Base-by-base conservation (phyloP, 1,284 basidiomycete species). In the Ceraceosorus guamensis region DNA sequence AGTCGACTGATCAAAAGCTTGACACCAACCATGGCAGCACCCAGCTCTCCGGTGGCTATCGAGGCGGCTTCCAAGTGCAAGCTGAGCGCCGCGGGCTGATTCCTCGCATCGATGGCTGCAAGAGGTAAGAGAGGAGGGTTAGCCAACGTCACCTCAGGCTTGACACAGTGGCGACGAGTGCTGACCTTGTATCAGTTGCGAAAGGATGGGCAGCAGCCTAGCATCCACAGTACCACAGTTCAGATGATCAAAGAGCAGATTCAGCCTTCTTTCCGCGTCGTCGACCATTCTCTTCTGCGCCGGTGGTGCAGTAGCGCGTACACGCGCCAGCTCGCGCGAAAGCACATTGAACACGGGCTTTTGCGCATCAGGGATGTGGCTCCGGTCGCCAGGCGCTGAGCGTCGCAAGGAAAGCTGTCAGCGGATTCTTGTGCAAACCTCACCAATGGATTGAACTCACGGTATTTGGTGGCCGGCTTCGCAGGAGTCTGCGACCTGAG, bases 261-360 rank as follows among this genome's bases (percentile, higher is more conserved):
- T 91, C 71, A 95, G 81, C 32, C 92, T 82, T 31, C 89, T 83
- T 73, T 95, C 91, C 2, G 91, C 83, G 71, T 96, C 92, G 59
- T 91, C 89, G 0, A 86, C 84, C 67, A 92, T 82, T 37, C 88
- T 85, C 77, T 86, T 88, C 79, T 92, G 86, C 65, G 86, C 83
- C 6, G 87, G 83, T 84, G 88, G 75, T 13, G 59, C 61, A 50
- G 57, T 54, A 14, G 52, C 46, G 60, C 72, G 60, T 30, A 59
- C 60, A 62, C 62, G 63, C 30, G 52, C 50, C 11, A 72, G 52
- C 46, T 68, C 69, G 41, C 63, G 56, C 33, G 61, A 55, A 31
- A 76, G 52, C 30, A 64, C 51, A 48, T 83, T 80, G 67, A 82
- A 89, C 52, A 89, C 84, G 1, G 86, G 84, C 63, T 80, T 79